Evolutionary conservation across 2,329 filamentous ascomycete species (phyloP), one percentile per base, ranked within the genome.

Genomic region (Exutisphaerella laricina): DNA sequence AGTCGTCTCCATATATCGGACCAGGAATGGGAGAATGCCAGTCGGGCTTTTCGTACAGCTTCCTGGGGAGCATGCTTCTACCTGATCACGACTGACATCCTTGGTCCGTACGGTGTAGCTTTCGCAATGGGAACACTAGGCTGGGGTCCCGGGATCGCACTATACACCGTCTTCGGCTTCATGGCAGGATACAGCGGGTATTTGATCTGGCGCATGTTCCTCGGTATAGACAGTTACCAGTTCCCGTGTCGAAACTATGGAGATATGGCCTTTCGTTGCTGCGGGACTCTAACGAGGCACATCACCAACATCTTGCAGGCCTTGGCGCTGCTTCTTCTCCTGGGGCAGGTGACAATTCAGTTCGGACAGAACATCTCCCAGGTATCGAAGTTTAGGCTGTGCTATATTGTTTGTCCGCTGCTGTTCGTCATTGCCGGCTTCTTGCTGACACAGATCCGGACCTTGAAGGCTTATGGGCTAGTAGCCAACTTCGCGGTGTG

Each of bases 401-500:
- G 78, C 28, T 72, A 72, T 32, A 72, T 78, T 2, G 68, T 70
- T 1, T 65, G 75, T 26, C 64, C 78, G 29, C 69, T 77, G 32
- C 67, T 79, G 12, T 76, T 73, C 51, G 68, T 69, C 37, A 53
- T 70, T 8, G 65, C 65, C 5, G 76, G 77, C 12, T 74, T 78
- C 44, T 20, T 77, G 7, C 49, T 78, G 3, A 73, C 73, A 3
- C 76, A 79, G 51, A 72, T 80, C 33, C 68, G 77, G 5, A 78
- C 74, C 0, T 63, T 80, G 23, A 69, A 75, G 53, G 62, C 66
- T 7, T 74, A 75, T 39, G 71, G 73, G 4, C 78, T 72, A 70
- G 58, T 80, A 1, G 74, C 76, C 10, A 79, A 77, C 48, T 52
- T 71, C 12, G 70, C 74, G 1, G 70, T 80, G 7, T 80, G 73